Evolutionary conservation across 306 rosid genomes (phyloP).

Genomic region (Styphnolobium japonicum): DNA sequence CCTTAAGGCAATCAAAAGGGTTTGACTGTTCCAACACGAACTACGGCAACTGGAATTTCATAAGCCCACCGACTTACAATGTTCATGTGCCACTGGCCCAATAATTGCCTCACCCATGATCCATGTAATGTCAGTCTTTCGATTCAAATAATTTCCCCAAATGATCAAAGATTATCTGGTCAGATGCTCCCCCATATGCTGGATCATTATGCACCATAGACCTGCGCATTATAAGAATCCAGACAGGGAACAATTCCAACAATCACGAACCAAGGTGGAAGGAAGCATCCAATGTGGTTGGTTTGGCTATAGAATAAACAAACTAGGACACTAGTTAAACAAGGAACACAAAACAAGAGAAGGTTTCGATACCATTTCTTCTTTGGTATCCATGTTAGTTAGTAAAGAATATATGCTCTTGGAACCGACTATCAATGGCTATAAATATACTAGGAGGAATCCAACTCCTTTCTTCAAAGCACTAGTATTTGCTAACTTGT

Average conservation of each 20-base stretch:
- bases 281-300: conserved; percentile 21
- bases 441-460: conserved; percentile 1
- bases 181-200: neutral
- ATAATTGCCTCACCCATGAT: neutral
- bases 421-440: neutral
- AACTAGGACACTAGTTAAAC: neutral
- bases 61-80: neutral
- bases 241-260: neutral
- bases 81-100: neutral
- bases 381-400: neutral
- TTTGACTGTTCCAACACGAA: neutral
- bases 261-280: neutral
- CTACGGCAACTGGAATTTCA: neutral
- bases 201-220: neutral
- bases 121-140: neutral
- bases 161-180: neutral
- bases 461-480: conserved; percentile 20
- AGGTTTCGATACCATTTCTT: conserved; percentile 15
- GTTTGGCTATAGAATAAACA: conserved; percentile 17
- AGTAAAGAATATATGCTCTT: conserved; percentile 22
- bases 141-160: neutral
- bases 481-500: conserved; percentile 16
- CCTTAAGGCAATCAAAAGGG: neutral
- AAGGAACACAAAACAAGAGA: conserved; percentile 15
- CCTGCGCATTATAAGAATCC: neutral